Base-by-base conservation (phyloP, 768 basidiomycete genomes). In the Tricholoma terreum region DNA sequence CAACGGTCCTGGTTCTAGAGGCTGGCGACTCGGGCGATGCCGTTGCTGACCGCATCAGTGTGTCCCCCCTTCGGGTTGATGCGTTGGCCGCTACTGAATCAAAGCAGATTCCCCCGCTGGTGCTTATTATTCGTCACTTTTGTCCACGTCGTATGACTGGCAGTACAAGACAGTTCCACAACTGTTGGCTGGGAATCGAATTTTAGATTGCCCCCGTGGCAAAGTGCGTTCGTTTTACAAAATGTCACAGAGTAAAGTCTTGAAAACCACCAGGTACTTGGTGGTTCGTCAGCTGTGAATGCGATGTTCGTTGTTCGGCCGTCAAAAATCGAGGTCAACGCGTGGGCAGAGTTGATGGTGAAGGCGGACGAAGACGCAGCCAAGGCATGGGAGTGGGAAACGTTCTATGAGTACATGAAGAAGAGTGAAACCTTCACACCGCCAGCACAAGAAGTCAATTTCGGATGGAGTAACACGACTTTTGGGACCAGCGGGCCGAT, bases 281-380 rank as follows among this genome's bases (percentile, higher is more conserved):
- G 88, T 53, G 87, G 88, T 6, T 85, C 82, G 0, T 78, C 84
- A 22, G 85, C 87, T 7, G 75, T 88, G 52, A 90, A 90, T 68
- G 86, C 84, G 49, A 77, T 89, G 77, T 88, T 85, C 72, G 72
- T 80, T 60, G 77, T 85, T 48, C 78, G 83, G 8, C 84, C 84
- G 7, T 76, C 80, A 21, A 60, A 73, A 52, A 54, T 73, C 33
- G 81, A 82, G 63, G 67, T 81, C 50, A 73, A 82, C 59, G 69
- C 75, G 8, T 79, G 76, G 75, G 62, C 71, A 1, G 38, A 62
- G n/a, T 17, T 50, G 11, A 63, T 82, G 50, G 69, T 79, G 61
- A 63, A 67, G 60, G 62, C 73, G 21, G 59, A 70, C 27, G 69
- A 67, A 52, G 67, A 64, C 45, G 62, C 63, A 10, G 66, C 61